A percentile compares a stretch with the other conserved stretches of the same genome.
Evolutionary conservation across 2,329 filamentous ascomycete genomes (phyloP).

Genomic region (Colletotrichum tropicicola): DNA sequence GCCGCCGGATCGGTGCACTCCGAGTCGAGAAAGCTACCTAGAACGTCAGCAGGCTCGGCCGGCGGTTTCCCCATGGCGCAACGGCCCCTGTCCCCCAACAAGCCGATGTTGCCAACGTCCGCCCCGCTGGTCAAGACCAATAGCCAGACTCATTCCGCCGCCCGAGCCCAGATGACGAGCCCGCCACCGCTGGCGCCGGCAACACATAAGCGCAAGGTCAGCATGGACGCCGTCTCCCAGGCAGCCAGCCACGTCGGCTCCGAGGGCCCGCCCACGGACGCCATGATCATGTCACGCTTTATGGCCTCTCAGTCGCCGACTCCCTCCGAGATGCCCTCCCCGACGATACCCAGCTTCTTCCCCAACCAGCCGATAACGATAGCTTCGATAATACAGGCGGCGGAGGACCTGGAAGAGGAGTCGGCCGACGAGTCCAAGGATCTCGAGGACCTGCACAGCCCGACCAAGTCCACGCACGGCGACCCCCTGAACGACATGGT

Average conservation of each 20-base stretch:
- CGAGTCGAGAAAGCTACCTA: constrained; percentile 50
- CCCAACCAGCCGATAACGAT: constrained; percentile 53
- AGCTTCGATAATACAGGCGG: constrained; percentile 64
- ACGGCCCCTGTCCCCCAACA: constrained; percentile 62
- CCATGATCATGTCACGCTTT: constrained; percentile 44
- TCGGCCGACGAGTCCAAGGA: constrained; percentile 32
- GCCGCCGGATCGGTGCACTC: constrained; percentile 57
- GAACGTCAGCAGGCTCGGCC: constrained; percentile 23
- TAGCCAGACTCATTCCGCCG: constrained; percentile 33
- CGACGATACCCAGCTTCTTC: constrained; percentile 38
- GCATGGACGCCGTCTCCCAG: constrained; percentile 49
- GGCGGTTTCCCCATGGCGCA: constrained; percentile 39
- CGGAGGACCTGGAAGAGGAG: constrained; percentile 56
- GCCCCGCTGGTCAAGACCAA: constrained; percentile 22
- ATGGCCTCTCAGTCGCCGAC: constrained; percentile 43
- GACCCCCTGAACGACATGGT: constrained; percentile 79
- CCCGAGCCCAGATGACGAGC: constrained; percentile 44
- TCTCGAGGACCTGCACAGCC: constrained; percentile 57
- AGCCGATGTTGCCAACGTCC: constrained; percentile 38
- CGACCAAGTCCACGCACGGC: constrained; percentile 63
- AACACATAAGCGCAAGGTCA: constrained; percentile 50
- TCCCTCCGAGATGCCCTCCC: constrained; percentile 47
- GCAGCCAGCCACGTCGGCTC: constrained; percentile 38
- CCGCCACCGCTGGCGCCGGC: constrained; percentile 46
- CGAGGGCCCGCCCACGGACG: constrained; percentile 42